Evolutionary conservation across 176 grass and related monocot species (phyloP), one percentile per base, ranked within the genome.

Genomic region (Rhipidocladum racemiflorum): DNA sequence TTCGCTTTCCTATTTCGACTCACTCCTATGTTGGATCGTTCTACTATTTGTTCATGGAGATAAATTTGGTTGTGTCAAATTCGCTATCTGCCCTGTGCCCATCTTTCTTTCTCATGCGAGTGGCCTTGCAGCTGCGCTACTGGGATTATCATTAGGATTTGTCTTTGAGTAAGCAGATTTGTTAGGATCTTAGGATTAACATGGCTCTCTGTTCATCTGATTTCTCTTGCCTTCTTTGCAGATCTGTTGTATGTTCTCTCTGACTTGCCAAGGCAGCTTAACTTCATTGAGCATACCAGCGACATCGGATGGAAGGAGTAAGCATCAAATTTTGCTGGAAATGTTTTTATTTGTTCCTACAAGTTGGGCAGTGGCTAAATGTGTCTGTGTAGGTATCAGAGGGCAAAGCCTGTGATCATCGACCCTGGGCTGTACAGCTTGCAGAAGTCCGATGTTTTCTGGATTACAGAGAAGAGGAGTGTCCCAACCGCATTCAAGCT

Each of bases 221-320:
- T 59, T 39, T 85, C 4, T 17, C 21, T 81, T 74, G 11, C 51
- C 27, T 72, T 81, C 9, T 62, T 76, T 55, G 65, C 88, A 94
- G 95, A 97, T 92, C 84, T 97, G 20, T 76, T 97, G 59, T 85
- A 92, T 68, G 78, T 87, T 35, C 83, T 97, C 12, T 97, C 95
- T 42, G 86, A 73, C 27, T 81, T 94, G 73, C 92, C 95, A n/a
- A 92, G 95, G 82, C 84, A 97, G 34, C 79, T 97, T 77, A 97
- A 97, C 75, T 97, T 97, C 74, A 90, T 97, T 62, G 94, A 97
- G 74, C 94, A 97, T 77, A 97, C 94, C 46, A 97, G 94, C 87
- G 92, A 97, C 69, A 97, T 97, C 68, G 95, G 95, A 86, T 97
- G 95, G 95, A 97, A 97, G 77, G 95, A 97, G 95, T 97, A 94